A percentile compares a stretch with the other conserved stretches of the same genome.
phyloP scores from a whole-genome alignment of 768 basidiomycete species.

The Naganishia onofrii region DNA sequence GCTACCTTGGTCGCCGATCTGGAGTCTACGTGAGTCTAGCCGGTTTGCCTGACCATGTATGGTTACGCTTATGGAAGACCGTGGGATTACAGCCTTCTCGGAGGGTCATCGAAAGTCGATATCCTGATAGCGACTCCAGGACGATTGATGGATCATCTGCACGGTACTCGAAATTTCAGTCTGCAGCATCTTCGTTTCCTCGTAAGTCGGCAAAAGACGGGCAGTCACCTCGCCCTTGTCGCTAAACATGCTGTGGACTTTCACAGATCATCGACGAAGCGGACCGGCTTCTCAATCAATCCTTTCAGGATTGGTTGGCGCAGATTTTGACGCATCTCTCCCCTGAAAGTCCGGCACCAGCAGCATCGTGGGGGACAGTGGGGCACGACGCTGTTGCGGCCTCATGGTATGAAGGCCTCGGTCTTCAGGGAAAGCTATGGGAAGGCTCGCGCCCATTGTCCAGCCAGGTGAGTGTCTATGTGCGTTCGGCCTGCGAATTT shows the following conservation, averaged over 20 bases:
- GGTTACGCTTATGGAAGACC: neutral
- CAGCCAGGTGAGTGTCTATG: constrained; percentile 31
- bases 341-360: constrained; percentile 45
- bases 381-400: constrained; percentile 41
- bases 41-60: neutral
- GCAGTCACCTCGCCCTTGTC: neutral
- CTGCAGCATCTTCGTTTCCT: constrained; percentile 93
- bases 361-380: neutral
- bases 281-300: constrained; percentile 88
- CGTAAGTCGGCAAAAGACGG: constrained; percentile 56
- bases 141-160: constrained; percentile 87
- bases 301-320: constrained; percentile 91
- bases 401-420: constrained; percentile 43
- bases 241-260: neutral
- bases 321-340: constrained; percentile 75
- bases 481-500: neutral
- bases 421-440: constrained; percentile 35
- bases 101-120: constrained; percentile 88
- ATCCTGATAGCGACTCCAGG: constrained; percentile 95
- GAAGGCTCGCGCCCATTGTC: constrained; percentile 35
- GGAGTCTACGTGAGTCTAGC: constrained; percentile 56
- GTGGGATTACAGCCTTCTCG: constrained; percentile 59
- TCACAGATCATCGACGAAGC: constrained; percentile 94
- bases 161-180: constrained; percentile 81
- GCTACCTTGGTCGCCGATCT: constrained; percentile 68